Evolutionary conservation across 1,284 basidiomycete species (phyloP), one percentile per base, ranked within the genome.

Genomic region (Moesziomyces globuligerus): DNA sequence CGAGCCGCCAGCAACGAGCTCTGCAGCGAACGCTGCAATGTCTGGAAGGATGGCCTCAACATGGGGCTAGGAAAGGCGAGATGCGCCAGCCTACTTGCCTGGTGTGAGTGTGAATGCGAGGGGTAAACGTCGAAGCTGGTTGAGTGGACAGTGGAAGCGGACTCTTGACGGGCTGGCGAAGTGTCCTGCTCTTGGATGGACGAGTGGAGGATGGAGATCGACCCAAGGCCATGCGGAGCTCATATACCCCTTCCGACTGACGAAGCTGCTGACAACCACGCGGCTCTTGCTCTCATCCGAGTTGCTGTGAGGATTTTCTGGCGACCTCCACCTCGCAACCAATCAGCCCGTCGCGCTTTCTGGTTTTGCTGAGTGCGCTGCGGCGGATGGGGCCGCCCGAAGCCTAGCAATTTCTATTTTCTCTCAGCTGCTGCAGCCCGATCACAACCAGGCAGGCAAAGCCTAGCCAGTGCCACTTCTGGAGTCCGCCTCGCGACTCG

Each of bases 41-140:
- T 57, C 48, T 66, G 72, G 52, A 74, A 67, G 20, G 62, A 58
- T 37, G 72, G 68, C 64, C 72, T 58, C 48, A 74, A 55, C 57
- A 67, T 60, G 44, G 39, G 20, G 37, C 7, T 29, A 7, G 43
- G 34, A 29, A 15, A 20, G 15, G 36, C 34, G 40, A 18, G 38
- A 36, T 37, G 7, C 39, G 48, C 39, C 11, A 21, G 28, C 18
- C 28, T 50, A 26, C 18, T 50, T 42, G 38, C 26, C 18, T 41
- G 48, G 15, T 28, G 36, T 39, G 38, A 25, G 20, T 42, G 21
- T 34, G 37, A 32, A 20, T n/a, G 48, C 17, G 29, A 18, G 32
- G 24, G n/a, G 36, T 26, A n/a, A 20, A 29, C 13, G 25, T 34
- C 7, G 13, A 48, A 28, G 42, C 10, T 11, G 13, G 29, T 15